Percentiles rank a stretch among this genome's conserved stretches.
These are phyloP conservation scores for Botrytis cinerea DNA, from an alignment of 2,329 filamentous ascomycete species.

Conservation along the genomic window DNA sequence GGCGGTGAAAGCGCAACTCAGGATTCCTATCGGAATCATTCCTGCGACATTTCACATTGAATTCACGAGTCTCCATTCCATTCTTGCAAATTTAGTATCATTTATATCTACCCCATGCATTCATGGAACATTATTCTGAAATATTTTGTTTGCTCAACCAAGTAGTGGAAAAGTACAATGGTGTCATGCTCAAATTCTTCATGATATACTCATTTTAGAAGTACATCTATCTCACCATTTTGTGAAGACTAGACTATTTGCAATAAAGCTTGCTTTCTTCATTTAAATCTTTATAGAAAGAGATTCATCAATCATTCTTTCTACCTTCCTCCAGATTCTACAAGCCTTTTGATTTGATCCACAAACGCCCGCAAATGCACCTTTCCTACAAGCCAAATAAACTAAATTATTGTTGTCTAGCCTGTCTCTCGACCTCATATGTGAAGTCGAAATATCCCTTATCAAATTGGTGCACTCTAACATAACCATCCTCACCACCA, in stretches of 20 bases:
- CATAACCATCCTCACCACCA: slow-evolving; percentile 97
- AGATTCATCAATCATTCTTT: slow-evolving; percentile 17
- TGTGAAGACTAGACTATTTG: background rate
- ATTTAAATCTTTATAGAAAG: slow-evolving; percentile 18
- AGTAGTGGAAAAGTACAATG: background rate
- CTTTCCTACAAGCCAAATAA: slow-evolving; percentile 31
- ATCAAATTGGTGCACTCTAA: slow-evolving; percentile 97
- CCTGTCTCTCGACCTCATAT: slow-evolving; percentile 96
- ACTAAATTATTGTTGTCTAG: slow-evolving; percentile 36
- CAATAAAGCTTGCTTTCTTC: background rate
- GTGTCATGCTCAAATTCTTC: background rate
- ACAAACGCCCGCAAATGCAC: slow-evolving; percentile 40
- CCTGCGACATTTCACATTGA: background rate
- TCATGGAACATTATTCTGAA: background rate
- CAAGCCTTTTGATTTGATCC: slow-evolving; percentile 26
- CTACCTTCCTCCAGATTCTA: slow-evolving; percentile 19
- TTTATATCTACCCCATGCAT: background rate
- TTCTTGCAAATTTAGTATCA: background rate
- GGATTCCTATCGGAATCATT: background rate
- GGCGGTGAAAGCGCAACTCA: background rate
- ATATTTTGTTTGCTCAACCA: background rate
- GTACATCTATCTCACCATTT: slow-evolving; percentile 4
- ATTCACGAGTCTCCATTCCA: background rate
- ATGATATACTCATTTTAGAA: slow-evolving; percentile 20
- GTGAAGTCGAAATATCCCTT: slow-evolving; percentile 98